phyloP scores from a whole-genome alignment of 805 yeast genomes.

The Pichia nanzhaoensis region DNA sequence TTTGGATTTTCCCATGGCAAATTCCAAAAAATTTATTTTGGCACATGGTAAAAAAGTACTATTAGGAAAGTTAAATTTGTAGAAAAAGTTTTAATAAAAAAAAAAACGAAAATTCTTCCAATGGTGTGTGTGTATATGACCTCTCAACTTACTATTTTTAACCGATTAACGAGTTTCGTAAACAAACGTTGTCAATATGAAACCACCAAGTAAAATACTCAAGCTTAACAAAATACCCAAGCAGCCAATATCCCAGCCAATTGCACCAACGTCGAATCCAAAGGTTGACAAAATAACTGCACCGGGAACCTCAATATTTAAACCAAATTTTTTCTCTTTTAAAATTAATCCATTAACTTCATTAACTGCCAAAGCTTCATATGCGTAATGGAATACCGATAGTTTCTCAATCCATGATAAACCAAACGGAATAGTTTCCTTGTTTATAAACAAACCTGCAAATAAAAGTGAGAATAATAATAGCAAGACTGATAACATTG shows the following conservation, averaged over 20 bases:
- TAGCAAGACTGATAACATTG: slow-evolving; percentile 78
- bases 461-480: slow-evolving; percentile 80
- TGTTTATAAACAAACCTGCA: slow-evolving; percentile 90
- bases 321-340: slow-evolving; percentile 84
- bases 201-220: slow-evolving; percentile 65
- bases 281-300: slow-evolving; percentile 94
- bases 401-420: slow-evolving; percentile 74
- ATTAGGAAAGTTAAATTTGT: too few relatives aligned
- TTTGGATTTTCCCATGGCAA: too few relatives aligned
- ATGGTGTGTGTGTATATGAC: too few relatives aligned
- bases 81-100: too few relatives aligned
- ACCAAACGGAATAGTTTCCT: slow-evolving; percentile 43
- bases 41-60: too few relatives aligned
- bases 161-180: slow-evolving; percentile 57
- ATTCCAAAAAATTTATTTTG: too few relatives aligned
- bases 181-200: slow-evolving; percentile 64
- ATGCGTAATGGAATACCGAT: slow-evolving; percentile 92
- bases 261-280: slow-evolving; percentile 82
- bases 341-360: slow-evolving; percentile 84
- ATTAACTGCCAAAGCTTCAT: slow-evolving; percentile 86
- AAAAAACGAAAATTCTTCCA: too few relatives aligned
- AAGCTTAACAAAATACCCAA: slow-evolving; percentile 49
- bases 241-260: slow-evolving; percentile 56
- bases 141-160: background rate
- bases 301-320: slow-evolving; percentile 94